Evolutionary conservation across 768 basidiomycete genomes (phyloP).

Genomic region (Phylloporus rhodoxanthus): DNA sequence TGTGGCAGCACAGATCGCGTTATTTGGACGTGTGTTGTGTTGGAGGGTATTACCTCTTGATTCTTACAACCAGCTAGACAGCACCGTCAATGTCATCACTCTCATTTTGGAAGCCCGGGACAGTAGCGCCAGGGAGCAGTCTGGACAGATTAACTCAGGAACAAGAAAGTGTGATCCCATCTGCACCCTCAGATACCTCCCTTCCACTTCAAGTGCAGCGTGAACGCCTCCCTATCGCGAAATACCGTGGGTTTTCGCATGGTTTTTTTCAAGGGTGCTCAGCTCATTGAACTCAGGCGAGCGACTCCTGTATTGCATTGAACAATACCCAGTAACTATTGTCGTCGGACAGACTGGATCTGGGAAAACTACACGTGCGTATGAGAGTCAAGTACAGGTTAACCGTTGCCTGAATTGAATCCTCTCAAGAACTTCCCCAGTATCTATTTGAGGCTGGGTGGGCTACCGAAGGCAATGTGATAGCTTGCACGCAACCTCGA

Average conservation of each 20-base stretch:
- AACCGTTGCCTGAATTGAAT: conserved; percentile 1
- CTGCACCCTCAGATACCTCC: conserved; percentile 49
- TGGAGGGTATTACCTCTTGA: background rate
- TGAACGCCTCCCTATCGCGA: conserved; percentile 82
- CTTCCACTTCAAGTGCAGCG: conserved; percentile 71
- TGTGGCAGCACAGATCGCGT: background rate
- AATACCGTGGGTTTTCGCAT: conserved; percentile 54
- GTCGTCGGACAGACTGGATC: conserved; percentile 95
- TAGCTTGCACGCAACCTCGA: conserved; percentile 90
- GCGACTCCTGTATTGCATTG: conserved; percentile 76
- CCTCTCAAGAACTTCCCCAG: conserved; percentile 79
- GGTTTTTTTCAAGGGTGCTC: background rate
- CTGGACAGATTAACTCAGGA: conserved; percentile 78
- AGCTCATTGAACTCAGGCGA: conserved; percentile 44
- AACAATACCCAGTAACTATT: conserved; percentile 77
- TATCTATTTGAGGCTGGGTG: conserved; percentile 93
- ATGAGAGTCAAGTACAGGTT: background rate
- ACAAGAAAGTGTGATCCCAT: conserved; percentile 67
- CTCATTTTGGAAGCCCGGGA: conserved; percentile 90
- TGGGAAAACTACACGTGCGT: conserved; percentile 94
- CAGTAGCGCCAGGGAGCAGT: conserved; percentile 75
- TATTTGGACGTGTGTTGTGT: conserved; percentile 5
- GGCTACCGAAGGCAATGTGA: conserved; percentile 74
- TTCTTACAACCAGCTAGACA: background rate
- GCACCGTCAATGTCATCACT: conserved; percentile 40